These are phyloP conservation scores for Cubamyces sp. DNA, from an alignment of 768 basidiomycete species.

Conservation along the genomic window DNA sequence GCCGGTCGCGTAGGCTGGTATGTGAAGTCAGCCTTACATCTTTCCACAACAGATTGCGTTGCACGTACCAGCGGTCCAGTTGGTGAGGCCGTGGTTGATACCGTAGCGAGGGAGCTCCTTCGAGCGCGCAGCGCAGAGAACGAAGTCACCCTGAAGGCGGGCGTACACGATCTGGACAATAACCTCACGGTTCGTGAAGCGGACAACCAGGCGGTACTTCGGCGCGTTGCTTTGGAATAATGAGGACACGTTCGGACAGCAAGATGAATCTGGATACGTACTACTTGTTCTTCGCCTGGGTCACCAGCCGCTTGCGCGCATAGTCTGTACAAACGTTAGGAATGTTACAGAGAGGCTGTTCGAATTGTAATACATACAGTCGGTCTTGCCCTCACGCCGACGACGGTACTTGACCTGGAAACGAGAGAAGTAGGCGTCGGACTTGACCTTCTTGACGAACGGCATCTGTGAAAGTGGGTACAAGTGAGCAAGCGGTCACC, in stretches of 20 bases:
- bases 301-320: slow-evolving; percentile 94
- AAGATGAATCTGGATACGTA: slow-evolving; percentile 39
- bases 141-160: slow-evolving; percentile 95
- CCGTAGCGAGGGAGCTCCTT: slow-evolving; percentile 94
- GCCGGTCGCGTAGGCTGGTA: slow-evolving; percentile 92
- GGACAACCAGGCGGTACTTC: slow-evolving; percentile 98
- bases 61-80: slow-evolving; percentile 90
- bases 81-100: slow-evolving; percentile 97
- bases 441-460: slow-evolving; percentile 97
- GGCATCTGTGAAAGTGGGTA: slow-evolving; percentile 65
- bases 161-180: slow-evolving; percentile 96
- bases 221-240: slow-evolving; percentile 74
- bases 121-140: slow-evolving; percentile 86
- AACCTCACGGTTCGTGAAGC: slow-evolving; percentile 97
- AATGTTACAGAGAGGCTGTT: not conserved
- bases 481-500: slow-evolving; percentile 8
- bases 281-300: slow-evolving; percentile 99
- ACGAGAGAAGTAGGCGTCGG: slow-evolving; percentile 95
- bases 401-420: slow-evolving; percentile 99
- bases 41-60: too few relatives aligned
- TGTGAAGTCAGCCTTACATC: not conserved
- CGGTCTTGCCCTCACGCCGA: slow-evolving; percentile 97
- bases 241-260: not conserved
- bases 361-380: slow-evolving; percentile 57
- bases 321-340: slow-evolving; percentile 63